Conservation (phyloP, 2,329 filamentous ascomycete species). For the Aspergillus pseudoglaucus region DNA sequence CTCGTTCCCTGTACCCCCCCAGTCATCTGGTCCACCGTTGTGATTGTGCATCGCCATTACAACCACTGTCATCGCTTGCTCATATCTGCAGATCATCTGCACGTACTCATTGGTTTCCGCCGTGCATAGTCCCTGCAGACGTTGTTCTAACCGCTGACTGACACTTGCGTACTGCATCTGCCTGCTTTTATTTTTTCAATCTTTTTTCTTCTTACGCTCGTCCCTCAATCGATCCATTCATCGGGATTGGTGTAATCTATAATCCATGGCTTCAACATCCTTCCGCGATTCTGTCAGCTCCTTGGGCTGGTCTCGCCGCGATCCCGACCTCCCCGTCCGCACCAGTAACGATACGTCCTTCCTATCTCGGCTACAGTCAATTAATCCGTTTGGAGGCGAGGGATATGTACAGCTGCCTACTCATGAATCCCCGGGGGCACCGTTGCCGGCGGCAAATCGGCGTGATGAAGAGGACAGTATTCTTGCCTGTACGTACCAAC, state of each 20-base stretch:
- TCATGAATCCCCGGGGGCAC: conserved; percentile 72
- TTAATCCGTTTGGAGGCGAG: conserved; percentile 80
- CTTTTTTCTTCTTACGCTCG: conserved; percentile 1
- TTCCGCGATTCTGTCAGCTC: conserved; percentile 95
- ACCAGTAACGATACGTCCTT: conserved; percentile 57
- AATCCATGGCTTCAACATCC: conserved; percentile 46
- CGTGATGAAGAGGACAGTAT: conserved; percentile 93
- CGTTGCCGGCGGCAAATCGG: conserved; percentile 73
- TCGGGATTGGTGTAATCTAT: background rate
- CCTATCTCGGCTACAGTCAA: conserved; percentile 70
- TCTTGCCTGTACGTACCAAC: conserved; percentile 74
- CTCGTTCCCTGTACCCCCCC: conserved; percentile 17
- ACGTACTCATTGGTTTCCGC: conserved; percentile 33
- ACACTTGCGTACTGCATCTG: conserved; percentile 8
- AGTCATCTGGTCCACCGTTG: conserved; percentile 30
- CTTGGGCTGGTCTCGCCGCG: conserved; percentile 85
- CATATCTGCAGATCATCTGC: conserved; percentile 46
- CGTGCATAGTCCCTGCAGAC: conserved; percentile 41
- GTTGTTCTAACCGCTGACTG: conserved; percentile 13
- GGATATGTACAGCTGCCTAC: conserved; percentile 90
- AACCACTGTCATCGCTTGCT: conserved; percentile 10
- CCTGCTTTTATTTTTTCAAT: too few species aligned
- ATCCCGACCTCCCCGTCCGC: conserved; percentile 67
- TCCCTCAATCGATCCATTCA: conserved; percentile 5
- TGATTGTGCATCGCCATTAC: conserved; percentile 20